Evolutionary conservation across 2,329 filamentous ascomycete genomes (phyloP).

Genomic region (Arthrobotrys pseudoclavata): DNA sequence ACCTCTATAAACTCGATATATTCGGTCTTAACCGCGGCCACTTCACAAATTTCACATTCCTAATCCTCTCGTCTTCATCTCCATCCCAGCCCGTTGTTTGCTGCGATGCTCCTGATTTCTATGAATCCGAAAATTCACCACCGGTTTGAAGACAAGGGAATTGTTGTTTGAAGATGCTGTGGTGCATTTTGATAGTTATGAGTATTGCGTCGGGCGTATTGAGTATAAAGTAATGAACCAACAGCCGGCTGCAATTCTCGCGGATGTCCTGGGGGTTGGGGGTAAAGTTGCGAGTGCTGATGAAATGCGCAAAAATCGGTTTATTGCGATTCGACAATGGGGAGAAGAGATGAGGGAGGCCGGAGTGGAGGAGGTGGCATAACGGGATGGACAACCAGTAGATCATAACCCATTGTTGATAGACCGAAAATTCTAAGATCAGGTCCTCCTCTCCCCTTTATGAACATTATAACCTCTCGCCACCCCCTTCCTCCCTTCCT

Average conservation of each 20-base stretch:
- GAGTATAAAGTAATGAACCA: not conserved
- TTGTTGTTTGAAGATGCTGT: conserved; percentile 14
- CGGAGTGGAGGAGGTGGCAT: too few relatives aligned
- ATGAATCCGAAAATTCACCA: too few relatives aligned
- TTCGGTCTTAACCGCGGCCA: too few relatives aligned
- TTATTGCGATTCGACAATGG: conserved; percentile 13
- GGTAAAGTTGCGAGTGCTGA: conserved; percentile 6
- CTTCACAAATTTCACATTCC: too few relatives aligned
- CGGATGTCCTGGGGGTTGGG: not conserved
- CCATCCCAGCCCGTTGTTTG: too few relatives aligned
- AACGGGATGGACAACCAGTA: too few relatives aligned
- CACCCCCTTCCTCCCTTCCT: conserved; percentile 88
- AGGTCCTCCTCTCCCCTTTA: conserved; percentile 70
- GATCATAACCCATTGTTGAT: too few relatives aligned
- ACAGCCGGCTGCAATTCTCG: too few relatives aligned
- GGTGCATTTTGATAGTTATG: conserved; percentile 3
- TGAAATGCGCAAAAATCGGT: conserved; percentile 16
- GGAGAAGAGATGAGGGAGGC: not conserved
- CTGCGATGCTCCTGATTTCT: too few relatives aligned
- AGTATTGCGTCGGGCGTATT: conserved; percentile 22
- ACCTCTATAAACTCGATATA: too few relatives aligned
- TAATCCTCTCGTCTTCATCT: too few relatives aligned
- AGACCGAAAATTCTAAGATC: not conserved
- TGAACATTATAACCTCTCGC: conserved; percentile 85
- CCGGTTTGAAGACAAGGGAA: not conserved